Evolutionary conservation across 2,329 filamentous ascomycete genomes (phyloP).

Genomic region (Endocalyx cinctus): DNA sequence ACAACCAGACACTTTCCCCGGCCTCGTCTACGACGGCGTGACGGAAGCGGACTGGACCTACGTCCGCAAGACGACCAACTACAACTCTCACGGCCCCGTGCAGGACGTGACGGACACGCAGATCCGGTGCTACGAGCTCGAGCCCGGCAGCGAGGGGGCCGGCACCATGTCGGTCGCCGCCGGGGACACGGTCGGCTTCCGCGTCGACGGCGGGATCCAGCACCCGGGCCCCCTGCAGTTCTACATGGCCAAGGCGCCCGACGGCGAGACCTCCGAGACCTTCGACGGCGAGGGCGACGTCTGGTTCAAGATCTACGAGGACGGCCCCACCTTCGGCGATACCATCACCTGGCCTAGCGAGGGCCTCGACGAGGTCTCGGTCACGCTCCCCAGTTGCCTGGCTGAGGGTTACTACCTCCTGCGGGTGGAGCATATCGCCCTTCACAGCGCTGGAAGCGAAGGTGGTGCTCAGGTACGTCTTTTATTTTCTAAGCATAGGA

Average conservation of each 20-base stretch:
- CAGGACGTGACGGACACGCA: constrained; percentile 27
- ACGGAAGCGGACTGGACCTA: constrained; percentile 28
- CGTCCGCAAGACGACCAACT: constrained; percentile 33
- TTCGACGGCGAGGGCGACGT: constrained; percentile 22
- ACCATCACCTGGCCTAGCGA: constrained; percentile 15
- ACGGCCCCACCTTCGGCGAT: constrained; percentile 17
- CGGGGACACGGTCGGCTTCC: constrained; percentile 31
- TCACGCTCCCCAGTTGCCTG: constrained; percentile 26
- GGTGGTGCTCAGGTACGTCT: constrained; percentile 24
- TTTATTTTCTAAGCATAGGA: constrained; percentile 1
- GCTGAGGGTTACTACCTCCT: constrained; percentile 30
- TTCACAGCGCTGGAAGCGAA: constrained; percentile 23
- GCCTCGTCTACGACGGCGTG: constrained; percentile 18
- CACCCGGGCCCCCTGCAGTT: constrained; percentile 25
- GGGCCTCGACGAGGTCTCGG: constrained; percentile 15
- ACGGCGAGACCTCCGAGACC: constrained; percentile 18
- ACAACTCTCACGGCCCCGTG: constrained; percentile 29
- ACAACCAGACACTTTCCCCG: constrained; percentile 24
- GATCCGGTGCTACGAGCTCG: constrained; percentile 32
- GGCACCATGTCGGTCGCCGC: constrained; percentile 29
- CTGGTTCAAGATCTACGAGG: constrained; percentile 28
- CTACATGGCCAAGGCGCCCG: constrained; percentile 25
- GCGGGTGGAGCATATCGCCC: constrained; percentile 29
- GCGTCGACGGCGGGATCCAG: constrained; percentile 25
- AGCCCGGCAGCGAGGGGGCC: constrained; percentile 23